These are phyloP conservation scores for Fusarium solani-melongenae DNA, from an alignment of 2,329 filamentous ascomycete genomes.

Conservation along the genomic window DNA sequence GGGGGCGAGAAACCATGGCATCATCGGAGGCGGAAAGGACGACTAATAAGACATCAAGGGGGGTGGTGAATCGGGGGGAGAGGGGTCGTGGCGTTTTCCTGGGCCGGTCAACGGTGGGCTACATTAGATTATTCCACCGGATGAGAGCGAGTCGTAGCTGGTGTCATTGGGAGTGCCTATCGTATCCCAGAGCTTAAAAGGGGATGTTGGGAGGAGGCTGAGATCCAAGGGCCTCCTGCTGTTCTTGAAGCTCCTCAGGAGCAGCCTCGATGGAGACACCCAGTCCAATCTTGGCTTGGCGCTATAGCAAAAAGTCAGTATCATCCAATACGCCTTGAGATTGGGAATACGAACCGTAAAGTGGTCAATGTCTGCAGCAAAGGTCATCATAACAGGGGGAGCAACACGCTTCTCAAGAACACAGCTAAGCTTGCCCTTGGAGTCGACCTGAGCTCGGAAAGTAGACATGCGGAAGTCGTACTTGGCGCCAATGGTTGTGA, in stretches of 20 bases:
- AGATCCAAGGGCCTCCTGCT: slow-evolving; percentile 73
- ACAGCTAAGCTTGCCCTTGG: slow-evolving; percentile 91
- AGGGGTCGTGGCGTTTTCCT: slow-evolving; percentile 33
- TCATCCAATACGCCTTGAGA: neutral
- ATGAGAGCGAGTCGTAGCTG: slow-evolving; percentile 32
- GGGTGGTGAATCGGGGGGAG: slow-evolving; percentile 21
- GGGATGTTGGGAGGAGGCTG: slow-evolving; percentile 69
- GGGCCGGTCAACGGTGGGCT: slow-evolving; percentile 38
- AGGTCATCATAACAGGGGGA: slow-evolving; percentile 90
- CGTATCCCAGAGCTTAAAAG: slow-evolving; percentile 61
- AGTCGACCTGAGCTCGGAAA: slow-evolving; percentile 96
- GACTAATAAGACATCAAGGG: slow-evolving; percentile 47
- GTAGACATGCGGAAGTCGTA: slow-evolving; percentile 98
- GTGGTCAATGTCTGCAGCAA: slow-evolving; percentile 97
- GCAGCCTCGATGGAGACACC: slow-evolving; percentile 91
- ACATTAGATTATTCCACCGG: slow-evolving; percentile 44
- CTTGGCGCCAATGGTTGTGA: slow-evolving; percentile 92
- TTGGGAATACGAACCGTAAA: slow-evolving; percentile 76
- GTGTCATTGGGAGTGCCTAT: slow-evolving; percentile 27
- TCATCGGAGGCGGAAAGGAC: slow-evolving; percentile 38
- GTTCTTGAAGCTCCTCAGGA: slow-evolving; percentile 86
- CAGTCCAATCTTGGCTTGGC: slow-evolving; percentile 93
- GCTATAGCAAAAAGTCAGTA: slow-evolving; percentile 64
- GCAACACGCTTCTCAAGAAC: slow-evolving; percentile 96
- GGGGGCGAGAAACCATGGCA: slow-evolving; percentile 17